These are phyloP conservation scores for Simplicillium aogashimaense DNA, from an alignment of 2,329 filamentous ascomycete genomes.

Conservation along the genomic window DNA sequence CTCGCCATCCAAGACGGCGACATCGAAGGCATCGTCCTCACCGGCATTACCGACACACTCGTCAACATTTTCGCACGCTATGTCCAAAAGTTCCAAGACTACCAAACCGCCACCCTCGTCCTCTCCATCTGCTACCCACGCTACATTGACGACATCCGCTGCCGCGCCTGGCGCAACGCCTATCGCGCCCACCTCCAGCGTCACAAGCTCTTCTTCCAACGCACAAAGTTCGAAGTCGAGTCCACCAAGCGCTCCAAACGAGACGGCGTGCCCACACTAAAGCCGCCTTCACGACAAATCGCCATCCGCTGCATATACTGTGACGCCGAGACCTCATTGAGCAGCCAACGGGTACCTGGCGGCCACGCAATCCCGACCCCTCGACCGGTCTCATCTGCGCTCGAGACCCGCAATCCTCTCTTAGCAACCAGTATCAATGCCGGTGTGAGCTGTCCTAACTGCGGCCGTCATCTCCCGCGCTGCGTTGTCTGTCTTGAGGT, in stretches of 20 bases:
- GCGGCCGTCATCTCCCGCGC: slow-evolving; percentile 55
- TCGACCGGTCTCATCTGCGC: slow-evolving; percentile 12
- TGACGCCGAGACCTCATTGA: slow-evolving; percentile 47
- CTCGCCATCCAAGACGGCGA: slow-evolving; percentile 56
- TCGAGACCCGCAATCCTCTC: slow-evolving; percentile 42
- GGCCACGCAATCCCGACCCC: slow-evolving; percentile 6
- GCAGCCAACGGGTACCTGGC: slow-evolving; percentile 21
- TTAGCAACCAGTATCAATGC: slow-evolving; percentile 46
- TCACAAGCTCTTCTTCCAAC: slow-evolving; percentile 64
- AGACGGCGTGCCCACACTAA: slow-evolving; percentile 51
- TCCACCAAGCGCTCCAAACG: slow-evolving; percentile 61
- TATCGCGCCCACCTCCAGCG: slow-evolving; percentile 65
- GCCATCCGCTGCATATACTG: slow-evolving; percentile 71
- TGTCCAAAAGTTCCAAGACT: slow-evolving; percentile 64
- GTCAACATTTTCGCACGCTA: slow-evolving; percentile 71
- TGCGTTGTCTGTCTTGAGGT: slow-evolving; percentile 60
- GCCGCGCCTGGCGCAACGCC: slow-evolving; percentile 60
- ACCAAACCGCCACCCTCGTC: slow-evolving; percentile 69
- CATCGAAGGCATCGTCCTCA: slow-evolving; percentile 68
- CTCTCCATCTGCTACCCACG: slow-evolving; percentile 64
- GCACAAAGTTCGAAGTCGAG: slow-evolving; percentile 69
- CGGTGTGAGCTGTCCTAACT: slow-evolving; percentile 56
- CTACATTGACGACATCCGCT: slow-evolving; percentile 69
- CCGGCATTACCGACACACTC: slow-evolving; percentile 62
- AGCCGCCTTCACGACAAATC: slow-evolving; percentile 58